A percentile compares a stretch with the other conserved stretches of the same genome.
These are phyloP conservation scores for Diaporthe destruens DNA, from an alignment of 2,329 filamentous ascomycete genomes.

Conservation along the genomic window DNA sequence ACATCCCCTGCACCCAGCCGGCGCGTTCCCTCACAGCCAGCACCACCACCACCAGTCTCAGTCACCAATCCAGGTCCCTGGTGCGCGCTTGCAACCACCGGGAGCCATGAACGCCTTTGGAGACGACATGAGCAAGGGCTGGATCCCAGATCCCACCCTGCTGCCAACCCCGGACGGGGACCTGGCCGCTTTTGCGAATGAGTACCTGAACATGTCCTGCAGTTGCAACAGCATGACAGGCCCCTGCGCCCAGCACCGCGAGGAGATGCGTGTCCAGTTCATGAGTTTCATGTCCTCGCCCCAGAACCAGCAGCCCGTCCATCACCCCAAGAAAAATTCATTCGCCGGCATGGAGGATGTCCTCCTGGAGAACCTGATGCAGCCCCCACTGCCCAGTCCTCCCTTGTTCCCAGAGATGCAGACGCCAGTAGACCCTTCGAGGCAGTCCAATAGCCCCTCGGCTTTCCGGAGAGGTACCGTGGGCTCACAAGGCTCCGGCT, in stretches of 20 bases:
- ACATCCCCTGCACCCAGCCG: conserved; percentile 7
- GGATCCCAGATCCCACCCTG: conserved; percentile 24
- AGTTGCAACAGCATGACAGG: conserved; percentile 32
- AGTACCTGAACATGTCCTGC: conserved; percentile 27
- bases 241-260: conserved; percentile 23
- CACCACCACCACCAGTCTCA: conserved; percentile 10
- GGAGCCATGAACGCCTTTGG: conserved; percentile 17
- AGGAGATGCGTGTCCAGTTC: conserved; percentile 29
- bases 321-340: conserved; percentile 1
- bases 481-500: conserved; percentile 19
- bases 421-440: conserved; percentile 7
- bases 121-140: conserved; percentile 21
- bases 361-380: conserved; percentile 22
- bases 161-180: conserved; percentile 22
- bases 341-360: conserved; percentile 22
- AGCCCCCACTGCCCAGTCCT: conserved; percentile 16
- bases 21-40: conserved; percentile 1
- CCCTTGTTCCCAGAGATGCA: conserved; percentile 25
- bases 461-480: conserved; percentile 17
- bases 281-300: conserved; percentile 31
- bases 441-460: neutral
- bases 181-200: conserved; percentile 22
- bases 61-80: conserved; percentile 5
- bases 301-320: conserved; percentile 1
- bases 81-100: conserved; percentile 2